Conservation (phyloP, 179 eudicot species). For the Beta corolliflora region DNA sequence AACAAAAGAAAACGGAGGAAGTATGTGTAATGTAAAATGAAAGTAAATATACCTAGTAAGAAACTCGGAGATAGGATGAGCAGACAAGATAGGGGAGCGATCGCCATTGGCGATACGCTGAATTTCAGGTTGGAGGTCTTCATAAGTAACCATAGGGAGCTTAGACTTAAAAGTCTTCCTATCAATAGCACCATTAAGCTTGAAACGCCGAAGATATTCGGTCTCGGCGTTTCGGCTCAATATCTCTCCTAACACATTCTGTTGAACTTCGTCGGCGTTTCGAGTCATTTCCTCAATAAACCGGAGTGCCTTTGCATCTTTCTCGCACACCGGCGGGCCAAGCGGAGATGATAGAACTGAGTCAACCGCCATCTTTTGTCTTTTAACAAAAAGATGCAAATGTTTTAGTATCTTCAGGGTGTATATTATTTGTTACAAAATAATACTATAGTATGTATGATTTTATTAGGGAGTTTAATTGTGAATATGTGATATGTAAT, state of each 20-base stretch:
- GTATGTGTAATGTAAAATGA: too few relatives aligned
- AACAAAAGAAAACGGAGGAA: too few relatives aligned
- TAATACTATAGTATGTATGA: too few relatives aligned
- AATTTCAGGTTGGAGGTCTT: conserved; percentile 68
- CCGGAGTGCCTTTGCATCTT: conserved; percentile 62
- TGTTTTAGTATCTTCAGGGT: background rate
- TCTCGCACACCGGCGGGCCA: conserved; percentile 63
- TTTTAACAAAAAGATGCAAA: background rate
- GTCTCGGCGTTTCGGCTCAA: conserved; percentile 51
- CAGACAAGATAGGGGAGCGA: conserved; percentile 52
- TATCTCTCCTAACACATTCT: conserved; percentile 48
- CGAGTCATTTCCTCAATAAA: conserved; percentile 71
- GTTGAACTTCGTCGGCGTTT: conserved; percentile 53
- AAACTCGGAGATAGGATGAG: conserved; percentile 71
- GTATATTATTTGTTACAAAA: too few relatives aligned
- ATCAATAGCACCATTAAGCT: conserved; percentile 45
- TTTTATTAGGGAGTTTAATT: too few relatives aligned
- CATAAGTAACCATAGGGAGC: conserved; percentile 62
- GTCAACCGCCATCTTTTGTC: conserved; percentile 58
- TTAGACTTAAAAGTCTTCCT: conserved; percentile 48
- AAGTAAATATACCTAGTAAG: conserved; percentile 53
- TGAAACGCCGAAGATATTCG: conserved; percentile 54
- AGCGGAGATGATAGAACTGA: conserved; percentile 47
- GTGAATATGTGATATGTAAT: too few relatives aligned
- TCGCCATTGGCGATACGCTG: conserved; percentile 75